phyloP scores from a whole-genome alignment of 2,329 filamentous ascomycete species.

The Aaosphaeria arxii region DNA sequence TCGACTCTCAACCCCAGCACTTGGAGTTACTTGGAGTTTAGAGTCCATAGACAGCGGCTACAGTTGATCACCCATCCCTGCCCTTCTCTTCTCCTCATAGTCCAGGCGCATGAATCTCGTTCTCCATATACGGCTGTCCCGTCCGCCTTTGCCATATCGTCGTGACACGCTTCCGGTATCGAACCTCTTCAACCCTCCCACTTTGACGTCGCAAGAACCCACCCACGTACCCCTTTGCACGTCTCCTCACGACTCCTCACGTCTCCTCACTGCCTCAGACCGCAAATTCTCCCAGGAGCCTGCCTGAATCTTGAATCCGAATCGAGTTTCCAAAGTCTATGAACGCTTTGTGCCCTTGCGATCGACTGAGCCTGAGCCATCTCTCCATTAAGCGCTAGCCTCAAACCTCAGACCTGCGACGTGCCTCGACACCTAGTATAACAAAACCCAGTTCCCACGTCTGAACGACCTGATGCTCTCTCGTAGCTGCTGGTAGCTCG shows the following conservation, averaged over 20 bases:
- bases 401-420: neutral
- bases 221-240: constrained; percentile 9
- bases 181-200: constrained; percentile 6
- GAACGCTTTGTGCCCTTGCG: neutral
- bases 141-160: constrained; percentile 21
- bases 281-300: constrained; percentile 1
- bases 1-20: too few species aligned
- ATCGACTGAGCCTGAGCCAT: neutral
- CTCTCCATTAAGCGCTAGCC: constrained; percentile 1
- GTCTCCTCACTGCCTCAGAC: constrained; percentile 18
- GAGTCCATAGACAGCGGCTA: constrained; percentile 7
- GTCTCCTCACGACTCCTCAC: constrained; percentile 11
- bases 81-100: constrained; percentile 1
- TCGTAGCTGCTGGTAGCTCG: constrained; percentile 39
- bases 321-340: neutral
- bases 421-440: constrained; percentile 29
- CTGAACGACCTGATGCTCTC: constrained; percentile 24
- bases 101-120: constrained; percentile 29
- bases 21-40: too few species aligned
- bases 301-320: constrained; percentile 5
- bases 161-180: constrained; percentile 37
- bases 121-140: constrained; percentile 29
- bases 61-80: neutral
- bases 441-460: constrained; percentile 29
- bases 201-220: constrained; percentile 15